Base-by-base conservation (phyloP, 768 basidiomycete genomes). In the Boletus rubroflammeus region DNA sequence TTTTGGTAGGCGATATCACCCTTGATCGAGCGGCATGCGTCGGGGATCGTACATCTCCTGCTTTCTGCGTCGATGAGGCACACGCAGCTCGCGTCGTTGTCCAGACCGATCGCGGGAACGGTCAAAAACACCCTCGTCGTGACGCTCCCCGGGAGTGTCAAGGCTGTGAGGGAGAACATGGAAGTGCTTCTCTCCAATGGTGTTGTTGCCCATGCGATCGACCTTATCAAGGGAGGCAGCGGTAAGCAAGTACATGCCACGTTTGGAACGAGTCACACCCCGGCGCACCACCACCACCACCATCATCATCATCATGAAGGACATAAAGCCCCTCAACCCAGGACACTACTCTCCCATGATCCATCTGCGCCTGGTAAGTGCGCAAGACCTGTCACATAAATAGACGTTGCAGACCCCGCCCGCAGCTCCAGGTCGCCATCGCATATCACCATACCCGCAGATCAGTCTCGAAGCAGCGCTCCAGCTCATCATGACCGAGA, bases 71-170 rank as follows among this genome's bases (percentile, higher is more conserved):
- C 91, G 0, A 69, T 95, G 29, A 74, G 80, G 53, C 78, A 87
- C 52, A 95, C 93, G 0, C 86, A 87, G 2, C 73, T 92, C 31
- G 93, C 90, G 4, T 88, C 90, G 0, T 78, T 96, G 15, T 87
- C 91, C 3, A 82, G 93, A 6, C 93, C 92, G 1, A 76, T 93
- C 15, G 90, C 89, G 4, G 93, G 93, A 3, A 87, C 83, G 8
- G 71, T 85, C 55, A 76, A 73, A 25, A 77, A 77, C 48, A 86
- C 84, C 0, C 77, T 96, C 21, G 73, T 96, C 25, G 77, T 89
- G 19, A 92, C 90, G 0, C 82, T 95, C 10, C 93, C 93, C 0
- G 93, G 93, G 3, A 91, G 89, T 61, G 80, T 86, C 36, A 93
- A 90, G 63, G 93, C 90, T 3, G 92, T 93, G 38, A 84, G 77